These are phyloP conservation scores for Rubia yunnanensis DNA, from an alignment of 257 asterid genomes.

Conservation along the genomic window DNA sequence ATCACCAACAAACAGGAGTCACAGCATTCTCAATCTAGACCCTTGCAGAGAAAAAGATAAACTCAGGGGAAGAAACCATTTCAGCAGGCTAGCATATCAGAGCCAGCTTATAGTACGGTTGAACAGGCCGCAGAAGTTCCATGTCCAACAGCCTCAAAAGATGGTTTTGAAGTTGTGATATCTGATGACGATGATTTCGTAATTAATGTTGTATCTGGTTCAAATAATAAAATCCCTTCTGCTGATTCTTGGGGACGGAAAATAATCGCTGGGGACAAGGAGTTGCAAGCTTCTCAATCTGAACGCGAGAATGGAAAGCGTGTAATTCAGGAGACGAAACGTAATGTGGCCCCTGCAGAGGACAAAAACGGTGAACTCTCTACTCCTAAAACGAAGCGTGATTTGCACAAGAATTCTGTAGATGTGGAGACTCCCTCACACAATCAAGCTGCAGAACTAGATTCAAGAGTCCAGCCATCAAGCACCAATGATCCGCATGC, in stretches of 20 bases:
- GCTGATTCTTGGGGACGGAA: slow-evolving; percentile 29
- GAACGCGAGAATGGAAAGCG: slow-evolving; percentile 12
- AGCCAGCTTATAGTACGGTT: slow-evolving; percentile 14
- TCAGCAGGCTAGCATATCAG: slow-evolving; percentile 34
- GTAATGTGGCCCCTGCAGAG: slow-evolving; percentile 31
- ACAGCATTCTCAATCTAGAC: slow-evolving; percentile 16
- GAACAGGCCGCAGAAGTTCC: slow-evolving; percentile 18
- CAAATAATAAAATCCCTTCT: slow-evolving; percentile 25
- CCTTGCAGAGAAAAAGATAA: slow-evolving; percentile 15
- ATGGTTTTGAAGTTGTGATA: slow-evolving; percentile 30
- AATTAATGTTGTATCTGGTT: slow-evolving; percentile 46
- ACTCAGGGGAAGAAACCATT: slow-evolving; percentile 41
- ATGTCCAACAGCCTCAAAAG: slow-evolving; percentile 16
- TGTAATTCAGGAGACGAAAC: slow-evolving; percentile 23
- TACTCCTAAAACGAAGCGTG: slow-evolving; percentile 16
- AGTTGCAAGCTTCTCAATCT: slow-evolving; percentile 15
- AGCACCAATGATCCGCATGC: slow-evolving; percentile 18
- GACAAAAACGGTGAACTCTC: slow-evolving; percentile 8
- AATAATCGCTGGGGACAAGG: slow-evolving; percentile 30
- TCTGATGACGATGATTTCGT: slow-evolving; percentile 67
- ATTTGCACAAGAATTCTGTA: neutral
- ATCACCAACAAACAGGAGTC: slow-evolving; percentile 22
- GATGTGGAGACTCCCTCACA: slow-evolving; percentile 10
- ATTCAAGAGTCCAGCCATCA: slow-evolving; percentile 18
- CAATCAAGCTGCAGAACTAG: slow-evolving; percentile 15